Evolutionary conservation across 1,284 basidiomycete genomes (phyloP), one percentile per base, ranked within the genome.

Genomic region (Ganoderma multipileum): DNA sequence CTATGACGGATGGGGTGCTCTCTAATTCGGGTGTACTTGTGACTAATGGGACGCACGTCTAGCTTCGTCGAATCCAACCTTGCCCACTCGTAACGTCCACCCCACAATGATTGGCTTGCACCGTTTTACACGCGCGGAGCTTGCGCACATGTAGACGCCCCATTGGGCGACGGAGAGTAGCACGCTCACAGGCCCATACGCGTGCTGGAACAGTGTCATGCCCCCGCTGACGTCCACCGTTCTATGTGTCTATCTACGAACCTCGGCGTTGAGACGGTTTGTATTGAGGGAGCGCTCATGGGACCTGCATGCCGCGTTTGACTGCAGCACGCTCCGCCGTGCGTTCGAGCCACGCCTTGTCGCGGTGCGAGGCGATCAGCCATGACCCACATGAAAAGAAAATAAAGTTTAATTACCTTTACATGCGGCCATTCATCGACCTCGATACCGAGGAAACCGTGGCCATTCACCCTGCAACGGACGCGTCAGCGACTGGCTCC

Each of bases 261-360:
- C 30, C 28, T 8, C 3, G 55, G 20, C 55, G 18, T 61, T 30
- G 38, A 16, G 59, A 42, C 39, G n/a, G 39, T n/a, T 28, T 9
- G 47, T 26, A n/a, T n/a, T 33, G n/a, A 52, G n/a, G 20, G 3
- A 3, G 16, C n/a, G 8, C n/a, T 57, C 67, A 74, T 8, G 76
- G 76, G 23, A 75, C 71, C 28, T 70, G 69, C 65, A 83, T 68
- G 6, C 83, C 85, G 47, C 77, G 76, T 64, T 81, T 72, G 2
- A 83, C 82, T 1, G 81, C 84, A 3, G 82, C 80, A 11, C 85
- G 79, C 42, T 78, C 82, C 3, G 70, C 73, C 70, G 84, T 83
- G 7, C 83, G 77, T 58, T 82, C 78, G 28, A 85, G 47, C 86
- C 86, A 88, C 8, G 81, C 81, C 81, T 87, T 89, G 82, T 33